Evolutionary conservation across 352 stramenopile genomes (phyloP).

Genomic region (Phytophthora sp.): DNA sequence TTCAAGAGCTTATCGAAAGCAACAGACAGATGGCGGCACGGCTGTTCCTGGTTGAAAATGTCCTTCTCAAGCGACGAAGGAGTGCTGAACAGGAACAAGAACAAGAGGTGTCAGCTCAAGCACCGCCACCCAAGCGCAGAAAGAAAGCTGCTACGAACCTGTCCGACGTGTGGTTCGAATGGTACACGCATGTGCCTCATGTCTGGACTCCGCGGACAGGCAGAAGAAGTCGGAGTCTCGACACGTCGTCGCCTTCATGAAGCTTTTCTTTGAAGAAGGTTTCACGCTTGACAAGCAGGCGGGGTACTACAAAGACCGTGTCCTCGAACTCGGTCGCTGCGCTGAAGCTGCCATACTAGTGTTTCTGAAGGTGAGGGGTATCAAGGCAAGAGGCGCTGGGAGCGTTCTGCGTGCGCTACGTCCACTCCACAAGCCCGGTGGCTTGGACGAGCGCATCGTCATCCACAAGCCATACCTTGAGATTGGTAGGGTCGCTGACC

Average conservation of each 20-base stretch:
- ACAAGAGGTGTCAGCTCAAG: no score
- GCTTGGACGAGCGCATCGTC: not conserved
- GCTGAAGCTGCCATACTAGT: constrained; percentile 2
- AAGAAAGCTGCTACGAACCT: no score
- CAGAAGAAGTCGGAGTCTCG: constrained; percentile 32
- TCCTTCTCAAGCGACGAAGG: no score
- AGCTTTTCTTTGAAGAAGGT: constrained; percentile 27
- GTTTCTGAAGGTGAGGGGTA: constrained; percentile 4
- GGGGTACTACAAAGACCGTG: constrained; percentile 12
- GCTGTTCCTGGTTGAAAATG: no score
- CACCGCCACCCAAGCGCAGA: no score
- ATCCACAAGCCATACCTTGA: not conserved
- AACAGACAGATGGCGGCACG: no score
- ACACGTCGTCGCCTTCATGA: constrained; percentile 25
- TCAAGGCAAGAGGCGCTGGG: constrained; percentile 2
- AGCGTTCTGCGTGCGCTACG: constrained; percentile 13
- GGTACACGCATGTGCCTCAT: not conserved
- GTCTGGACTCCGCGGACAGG: constrained; percentile 8
- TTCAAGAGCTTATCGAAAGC: no score
- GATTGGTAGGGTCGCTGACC: not conserved
- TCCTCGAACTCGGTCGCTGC: not conserved
- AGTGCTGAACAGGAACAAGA: not conserved
- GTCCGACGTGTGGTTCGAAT: no score
- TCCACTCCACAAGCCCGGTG: not conserved
- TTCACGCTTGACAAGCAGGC: not conserved